Conservation (phyloP, 768 basidiomycete species). For the Boletus pseudo-olivaceus region DNA sequence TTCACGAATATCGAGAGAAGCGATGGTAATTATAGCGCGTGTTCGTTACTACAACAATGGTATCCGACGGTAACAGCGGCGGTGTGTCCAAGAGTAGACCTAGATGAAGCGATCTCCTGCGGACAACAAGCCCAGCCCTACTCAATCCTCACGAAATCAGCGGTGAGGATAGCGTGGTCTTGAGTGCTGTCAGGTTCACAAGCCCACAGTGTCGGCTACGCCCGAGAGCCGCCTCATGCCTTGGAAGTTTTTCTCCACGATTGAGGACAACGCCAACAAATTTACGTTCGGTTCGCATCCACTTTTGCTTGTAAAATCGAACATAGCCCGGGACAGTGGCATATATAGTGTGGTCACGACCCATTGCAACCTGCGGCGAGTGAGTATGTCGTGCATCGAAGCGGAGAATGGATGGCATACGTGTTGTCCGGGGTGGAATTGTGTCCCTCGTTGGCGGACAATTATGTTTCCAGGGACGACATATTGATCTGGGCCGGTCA, state of each 20-base stretch:
- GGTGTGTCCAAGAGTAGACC: not conserved
- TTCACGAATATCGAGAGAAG: not conserved
- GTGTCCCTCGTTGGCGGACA: slow-evolving; percentile 87
- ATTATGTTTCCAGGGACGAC: slow-evolving; percentile 96
- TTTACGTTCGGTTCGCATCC: slow-evolving; percentile 68
- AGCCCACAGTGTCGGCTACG: slow-evolving; percentile 84
- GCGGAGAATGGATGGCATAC: slow-evolving; percentile 44
- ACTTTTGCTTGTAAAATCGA: slow-evolving; percentile 86
- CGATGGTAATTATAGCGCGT: slow-evolving; percentile 16
- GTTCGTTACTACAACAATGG: slow-evolving; percentile 15
- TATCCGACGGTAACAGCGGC: slow-evolving; percentile 5
- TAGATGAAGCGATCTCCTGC: not conserved
- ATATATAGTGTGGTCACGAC: slow-evolving; percentile 92
- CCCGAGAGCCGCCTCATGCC: slow-evolving; percentile 69
- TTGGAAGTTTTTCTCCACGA: slow-evolving; percentile 81
- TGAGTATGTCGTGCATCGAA: slow-evolving; percentile 3
- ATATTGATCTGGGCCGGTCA: slow-evolving; percentile 63
- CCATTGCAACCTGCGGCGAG: slow-evolving; percentile 71
- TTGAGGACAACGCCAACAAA: slow-evolving; percentile 83
- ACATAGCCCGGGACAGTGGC: slow-evolving; percentile 89
- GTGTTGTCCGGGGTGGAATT: slow-evolving; percentile 93
- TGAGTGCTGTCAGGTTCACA: slow-evolving; percentile 54
- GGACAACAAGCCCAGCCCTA: not conserved
- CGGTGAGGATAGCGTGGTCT: slow-evolving; percentile 10
- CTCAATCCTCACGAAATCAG: slow-evolving; percentile 4